phyloP scores from a whole-genome alignment of 192 early-diverging fungal species.

The Entrophospora sp. region DNA sequence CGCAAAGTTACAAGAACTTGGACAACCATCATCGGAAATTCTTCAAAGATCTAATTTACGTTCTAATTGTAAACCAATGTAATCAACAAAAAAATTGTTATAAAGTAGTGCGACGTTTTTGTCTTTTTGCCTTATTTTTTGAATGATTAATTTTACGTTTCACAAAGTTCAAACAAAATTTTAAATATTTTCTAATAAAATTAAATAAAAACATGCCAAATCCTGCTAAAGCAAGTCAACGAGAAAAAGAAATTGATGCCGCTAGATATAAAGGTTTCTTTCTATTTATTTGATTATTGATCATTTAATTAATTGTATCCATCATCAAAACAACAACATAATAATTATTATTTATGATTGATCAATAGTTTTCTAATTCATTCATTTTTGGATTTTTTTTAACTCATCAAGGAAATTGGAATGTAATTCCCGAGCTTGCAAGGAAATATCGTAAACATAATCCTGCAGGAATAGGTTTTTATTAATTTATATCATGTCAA shows the following conservation, averaged over 20 bases:
- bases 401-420: slow-evolving; percentile 38
- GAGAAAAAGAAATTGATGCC: slow-evolving; percentile 16
- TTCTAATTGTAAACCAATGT: slow-evolving; percentile 24
- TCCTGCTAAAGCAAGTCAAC: not conserved
- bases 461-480: slow-evolving; percentile 39
- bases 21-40: slow-evolving; percentile 88
- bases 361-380: too few relatives aligned
- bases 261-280: slow-evolving; percentile 17
- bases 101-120: too few relatives aligned
- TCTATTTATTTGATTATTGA: too few relatives aligned
- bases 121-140: too few relatives aligned
- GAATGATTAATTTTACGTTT: too few relatives aligned
- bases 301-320: not conserved
- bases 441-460: slow-evolving; percentile 49
- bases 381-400: slow-evolving; percentile 32
- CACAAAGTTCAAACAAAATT: too few relatives aligned
- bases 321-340: not conserved
- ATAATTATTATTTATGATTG: not conserved
- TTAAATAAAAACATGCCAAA: too few relatives aligned
- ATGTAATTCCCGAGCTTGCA: slow-evolving; percentile 37
- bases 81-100: not conserved
- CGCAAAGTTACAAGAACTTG: slow-evolving; percentile 88
- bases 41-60: slow-evolving; percentile 59
- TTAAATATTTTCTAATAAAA: too few relatives aligned
- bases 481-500: too few relatives aligned